Evolutionary conservation across 805 yeast genomes (phyloP).

Genomic region (Teunomyces barrocoloradensis): DNA sequence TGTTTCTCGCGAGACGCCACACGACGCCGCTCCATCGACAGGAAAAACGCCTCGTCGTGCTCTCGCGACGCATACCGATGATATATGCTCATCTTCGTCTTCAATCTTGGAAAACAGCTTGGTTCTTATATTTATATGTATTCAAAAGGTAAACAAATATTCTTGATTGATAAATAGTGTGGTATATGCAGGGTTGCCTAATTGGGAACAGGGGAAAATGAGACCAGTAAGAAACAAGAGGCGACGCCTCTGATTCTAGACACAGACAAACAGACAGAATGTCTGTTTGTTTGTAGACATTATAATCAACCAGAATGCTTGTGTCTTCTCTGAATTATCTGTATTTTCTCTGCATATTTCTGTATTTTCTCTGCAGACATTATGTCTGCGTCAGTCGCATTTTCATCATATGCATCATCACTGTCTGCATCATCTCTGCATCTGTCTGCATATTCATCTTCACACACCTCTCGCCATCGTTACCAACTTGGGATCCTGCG

Average conservation of each 20-base stretch:
- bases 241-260: no score
- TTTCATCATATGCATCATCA: not conserved
- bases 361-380: no score
- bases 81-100: constrained; percentile 32
- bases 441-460: not conserved
- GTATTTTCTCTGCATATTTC: not conserved
- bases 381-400: not conserved
- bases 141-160: constrained; percentile 3
- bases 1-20: not conserved
- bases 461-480: constrained; percentile 6
- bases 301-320: no score
- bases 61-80: constrained; percentile 38
- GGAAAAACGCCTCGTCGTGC: constrained; percentile 24
- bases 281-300: no score
- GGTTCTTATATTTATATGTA: not conserved
- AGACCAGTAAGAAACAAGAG: no score
- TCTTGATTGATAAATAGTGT: no score
- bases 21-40: not conserved
- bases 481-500: constrained; percentile 19
- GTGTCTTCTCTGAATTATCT: not conserved
- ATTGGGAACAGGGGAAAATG: no score
- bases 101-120: not conserved
- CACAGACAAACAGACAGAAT: no score
- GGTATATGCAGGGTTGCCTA: no score
- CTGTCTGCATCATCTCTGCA: not conserved